Base-by-base conservation (phyloP, 805 yeast genomes). In the Candida cerambycidarum region DNA sequence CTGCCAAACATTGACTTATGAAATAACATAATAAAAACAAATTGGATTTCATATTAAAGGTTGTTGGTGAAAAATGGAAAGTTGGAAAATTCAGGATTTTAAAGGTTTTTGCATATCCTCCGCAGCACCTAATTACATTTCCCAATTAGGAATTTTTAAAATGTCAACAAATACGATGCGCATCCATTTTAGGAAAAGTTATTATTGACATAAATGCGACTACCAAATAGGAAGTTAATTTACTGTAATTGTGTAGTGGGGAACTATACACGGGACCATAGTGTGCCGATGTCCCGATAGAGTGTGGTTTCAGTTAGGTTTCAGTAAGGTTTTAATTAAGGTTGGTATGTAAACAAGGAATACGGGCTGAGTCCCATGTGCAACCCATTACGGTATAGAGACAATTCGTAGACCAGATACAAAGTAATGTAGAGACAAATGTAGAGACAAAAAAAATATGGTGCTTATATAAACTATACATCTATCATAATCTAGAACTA, bases 61-160 rank as follows among this genome's bases (percentile, higher is more conserved):
- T 12, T 31, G 4, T 35, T 15, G n/a, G 5, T 15, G 18, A 5
- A 30, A 19, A 33, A 5, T n/a, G 38, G 38, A 34, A 34, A 19
- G 8, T 5, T 23, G 38, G 9, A 3, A 5, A 13, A n/a, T n/a
- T n/a, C n/a, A n/a, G n/a, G n/a, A 5, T 21, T 34, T 27, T 36
- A n/a, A 36, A 25, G 12, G 39, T 17, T 36, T 36, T 27, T 14
- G 15, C 21, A 16, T 13, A 30, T 25, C 15, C 25, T 27, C 31
- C 23, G 24, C 39, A 27, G 19, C 13, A 29, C 16, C 17, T 38
- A 38, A 38, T 38, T 28, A 38, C 40, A 19, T 28, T 38, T 28
- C 40, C 40, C 7, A 5, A 6, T 28, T 29, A 29, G 40, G 33
- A 28, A 38, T 21, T 38, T 38, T 29, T 18, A 17, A 13, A 19